A percentile compares a stretch with the other conserved stretches of the same genome.
Evolutionary conservation across 2,329 filamentous ascomycete species (phyloP).

Genomic region (Ceratocystis ficicola): DNA sequence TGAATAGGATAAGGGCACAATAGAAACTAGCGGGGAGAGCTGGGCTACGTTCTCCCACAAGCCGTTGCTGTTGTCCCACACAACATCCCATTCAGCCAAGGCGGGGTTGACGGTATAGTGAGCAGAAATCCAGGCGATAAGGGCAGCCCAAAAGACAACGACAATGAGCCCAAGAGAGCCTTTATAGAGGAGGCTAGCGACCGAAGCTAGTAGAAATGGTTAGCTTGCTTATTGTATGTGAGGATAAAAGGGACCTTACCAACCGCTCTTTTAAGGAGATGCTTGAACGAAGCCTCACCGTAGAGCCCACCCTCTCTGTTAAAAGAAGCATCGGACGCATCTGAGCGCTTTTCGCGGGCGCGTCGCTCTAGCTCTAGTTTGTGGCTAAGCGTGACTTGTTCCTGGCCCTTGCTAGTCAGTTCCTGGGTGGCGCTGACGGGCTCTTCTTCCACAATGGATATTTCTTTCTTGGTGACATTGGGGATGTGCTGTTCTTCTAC

Average conservation of each 20-base stretch:
- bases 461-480: neutral
- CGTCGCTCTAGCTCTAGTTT: neutral
- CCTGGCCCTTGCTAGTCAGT: neutral
- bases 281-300: conserved; percentile 10
- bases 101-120: conserved; percentile 19
- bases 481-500: neutral
- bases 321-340: conserved; percentile 5
- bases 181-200: conserved; percentile 10
- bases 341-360: conserved; percentile 2
- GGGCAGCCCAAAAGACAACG: conserved; percentile 10
- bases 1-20: neutral
- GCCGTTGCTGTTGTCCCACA: conserved; percentile 26
- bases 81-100: conserved; percentile 16
- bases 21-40: conserved; percentile 25
- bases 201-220: conserved; percentile 1
- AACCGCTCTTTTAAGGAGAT: conserved; percentile 11
- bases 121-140: conserved; percentile 11
- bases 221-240: neutral
- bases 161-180: conserved; percentile 9
- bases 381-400: neutral
- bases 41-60: conserved; percentile 26
- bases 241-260: conserved; percentile 11
- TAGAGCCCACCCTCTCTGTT: conserved; percentile 16
- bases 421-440: neutral
- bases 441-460: neutral